Percentiles rank a stretch among this genome's conserved stretches.
Conservation (phyloP, 139 green algal species). For the Limnomonas spitsbergensis region DNA sequence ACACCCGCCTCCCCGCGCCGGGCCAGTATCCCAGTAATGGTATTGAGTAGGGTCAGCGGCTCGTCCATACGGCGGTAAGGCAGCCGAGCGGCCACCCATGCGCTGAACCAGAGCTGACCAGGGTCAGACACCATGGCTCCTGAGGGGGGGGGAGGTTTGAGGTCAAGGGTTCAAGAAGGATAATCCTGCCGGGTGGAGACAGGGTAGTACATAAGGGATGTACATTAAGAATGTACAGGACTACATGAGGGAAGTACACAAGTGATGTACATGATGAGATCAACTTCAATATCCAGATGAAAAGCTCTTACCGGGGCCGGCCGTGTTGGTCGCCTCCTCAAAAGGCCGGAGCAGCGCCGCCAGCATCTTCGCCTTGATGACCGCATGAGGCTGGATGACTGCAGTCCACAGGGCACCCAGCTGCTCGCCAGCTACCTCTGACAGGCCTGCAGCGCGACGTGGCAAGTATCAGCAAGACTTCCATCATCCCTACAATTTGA, state of each 20-base stretch:
- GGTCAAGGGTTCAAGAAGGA: no score
- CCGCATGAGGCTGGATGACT: conserved; percentile 37
- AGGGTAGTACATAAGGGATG: no score
- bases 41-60: conserved; percentile 55
- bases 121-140: conserved; percentile 13
- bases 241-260: no score
- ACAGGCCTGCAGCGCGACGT: background rate
- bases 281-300: no score
- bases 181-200: no score
- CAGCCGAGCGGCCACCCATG: conserved; percentile 51
- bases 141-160: background rate
- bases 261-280: no score
- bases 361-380: conserved; percentile 42
- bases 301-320: conserved; percentile 10
- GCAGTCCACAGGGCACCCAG: conserved; percentile 44
- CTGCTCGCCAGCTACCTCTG: conserved; percentile 11
- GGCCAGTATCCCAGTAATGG: conserved; percentile 55
- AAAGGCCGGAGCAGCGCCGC: conserved; percentile 47
- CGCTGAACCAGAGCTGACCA: conserved; percentile 49
- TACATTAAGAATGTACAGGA: no score
- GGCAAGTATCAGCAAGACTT: no score
- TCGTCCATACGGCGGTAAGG: conserved; percentile 66
- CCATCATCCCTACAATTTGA: no score
- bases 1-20: conserved; percentile 16
- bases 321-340: conserved; percentile 31